phyloP scores from a whole-genome alignment of 257 asterid genomes.

The Solanum rostratum region DNA sequence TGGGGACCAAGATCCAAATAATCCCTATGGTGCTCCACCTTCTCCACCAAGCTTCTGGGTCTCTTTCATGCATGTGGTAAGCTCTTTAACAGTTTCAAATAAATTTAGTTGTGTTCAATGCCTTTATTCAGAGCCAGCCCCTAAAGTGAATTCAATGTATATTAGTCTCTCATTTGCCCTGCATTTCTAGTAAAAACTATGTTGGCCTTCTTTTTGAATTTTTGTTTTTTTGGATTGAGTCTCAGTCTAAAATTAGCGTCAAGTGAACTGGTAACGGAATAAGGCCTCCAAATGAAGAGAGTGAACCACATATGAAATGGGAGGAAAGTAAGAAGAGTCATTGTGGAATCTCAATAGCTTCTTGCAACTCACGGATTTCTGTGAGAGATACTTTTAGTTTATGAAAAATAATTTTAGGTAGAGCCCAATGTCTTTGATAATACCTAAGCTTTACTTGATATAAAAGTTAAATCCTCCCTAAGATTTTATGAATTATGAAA shows the following conservation, averaged over 20 bases:
- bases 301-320: background rate
- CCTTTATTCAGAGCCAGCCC: background rate
- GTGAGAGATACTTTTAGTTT: background rate
- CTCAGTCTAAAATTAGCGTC: background rate
- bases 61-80: conserved; percentile 90
- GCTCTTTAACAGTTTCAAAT: conserved; percentile 3
- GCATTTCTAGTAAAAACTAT: background rate
- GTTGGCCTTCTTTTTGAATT: background rate
- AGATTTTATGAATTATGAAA: background rate
- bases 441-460: background rate
- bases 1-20: conserved; percentile 93
- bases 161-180: background rate
- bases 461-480: background rate
- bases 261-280: background rate
- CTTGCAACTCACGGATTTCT: background rate
- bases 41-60: conserved; percentile 89
- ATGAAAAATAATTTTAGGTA: background rate
- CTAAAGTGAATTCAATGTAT: background rate
- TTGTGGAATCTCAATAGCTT: background rate
- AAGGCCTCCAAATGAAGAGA: background rate
- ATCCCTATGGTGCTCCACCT: conserved; percentile 80
- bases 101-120: background rate
- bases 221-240: background rate
- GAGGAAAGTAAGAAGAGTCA: background rate
- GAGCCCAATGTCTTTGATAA: background rate